A percentile compares a stretch with the other conserved stretches of the same genome.
Evolutionary conservation across 257 asterid species (phyloP).

Genomic region (Solanum ossicruentum): DNA sequence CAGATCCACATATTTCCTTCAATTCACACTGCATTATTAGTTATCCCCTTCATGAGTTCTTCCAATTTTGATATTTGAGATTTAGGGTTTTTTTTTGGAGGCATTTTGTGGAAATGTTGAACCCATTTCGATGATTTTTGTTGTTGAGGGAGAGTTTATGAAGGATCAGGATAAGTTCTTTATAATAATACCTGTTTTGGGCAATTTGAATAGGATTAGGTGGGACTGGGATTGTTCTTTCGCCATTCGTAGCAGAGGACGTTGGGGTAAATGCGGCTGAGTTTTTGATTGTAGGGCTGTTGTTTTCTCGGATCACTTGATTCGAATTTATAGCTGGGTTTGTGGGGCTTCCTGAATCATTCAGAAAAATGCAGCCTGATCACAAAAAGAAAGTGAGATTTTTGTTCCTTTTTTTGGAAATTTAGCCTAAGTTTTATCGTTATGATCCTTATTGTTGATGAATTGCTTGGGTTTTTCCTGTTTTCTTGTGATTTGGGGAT

Average conservation of each 20-base stretch:
- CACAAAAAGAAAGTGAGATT: constrained; percentile 69
- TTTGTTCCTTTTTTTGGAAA: background rate
- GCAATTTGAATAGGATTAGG: constrained; percentile 38
- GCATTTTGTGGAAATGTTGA: constrained; percentile 1
- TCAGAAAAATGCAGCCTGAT: constrained; percentile 56
- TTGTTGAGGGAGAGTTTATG: constrained; percentile 35
- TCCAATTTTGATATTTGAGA: background rate
- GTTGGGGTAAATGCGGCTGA: constrained; percentile 87
- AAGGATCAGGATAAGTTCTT: constrained; percentile 33
- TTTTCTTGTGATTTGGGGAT: background rate
- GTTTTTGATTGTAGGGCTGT: constrained; percentile 1
- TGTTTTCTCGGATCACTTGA: background rate
- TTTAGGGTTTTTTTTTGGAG: background rate
- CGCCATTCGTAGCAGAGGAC: constrained; percentile 55
- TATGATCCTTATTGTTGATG: too few species aligned
- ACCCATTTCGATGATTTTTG: constrained; percentile 3
- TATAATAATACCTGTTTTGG: constrained; percentile 6
- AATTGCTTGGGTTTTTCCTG: background rate
- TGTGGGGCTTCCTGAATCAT: constrained; percentile 5
- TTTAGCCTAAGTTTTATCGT: background rate
- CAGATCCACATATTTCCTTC: constrained; percentile 24
- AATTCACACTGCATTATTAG: background rate
- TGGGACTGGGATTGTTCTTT: constrained; percentile 41
- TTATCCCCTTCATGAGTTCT: background rate
- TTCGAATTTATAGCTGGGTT: background rate